phyloP scores from a whole-genome alignment of 108 stramenopile species.

The Stephanodiscus triporus region DNA sequence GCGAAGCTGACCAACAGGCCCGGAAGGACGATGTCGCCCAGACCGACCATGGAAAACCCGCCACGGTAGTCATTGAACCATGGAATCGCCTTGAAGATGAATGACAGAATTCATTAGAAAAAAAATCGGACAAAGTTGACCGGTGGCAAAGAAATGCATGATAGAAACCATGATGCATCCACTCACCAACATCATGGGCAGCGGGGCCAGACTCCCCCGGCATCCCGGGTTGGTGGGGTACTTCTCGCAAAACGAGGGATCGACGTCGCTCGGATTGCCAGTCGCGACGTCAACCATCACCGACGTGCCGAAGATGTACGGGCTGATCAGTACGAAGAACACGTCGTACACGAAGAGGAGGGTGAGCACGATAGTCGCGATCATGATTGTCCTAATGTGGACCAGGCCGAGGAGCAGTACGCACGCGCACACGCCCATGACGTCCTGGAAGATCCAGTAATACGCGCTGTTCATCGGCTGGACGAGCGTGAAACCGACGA shows the following conservation, averaged over 20 bases:
- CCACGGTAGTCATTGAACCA: slow-evolving; percentile 81
- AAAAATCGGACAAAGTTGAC: neutral
- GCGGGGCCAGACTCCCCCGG: slow-evolving; percentile 69
- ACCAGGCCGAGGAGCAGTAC: slow-evolving; percentile 79
- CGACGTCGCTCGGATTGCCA: slow-evolving; percentile 67
- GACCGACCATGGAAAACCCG: slow-evolving; percentile 84
- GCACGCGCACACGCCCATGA: slow-evolving; percentile 90
- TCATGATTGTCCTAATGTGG: slow-evolving; percentile 78
- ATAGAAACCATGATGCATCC: neutral
- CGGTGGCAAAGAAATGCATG: neutral
- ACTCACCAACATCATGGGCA: slow-evolving; percentile 83
- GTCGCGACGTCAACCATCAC: slow-evolving; percentile 90
- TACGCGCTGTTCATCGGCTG: slow-evolving; percentile 60
- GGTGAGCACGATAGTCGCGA: slow-evolving; percentile 78
- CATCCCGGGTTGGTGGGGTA: slow-evolving; percentile 82
- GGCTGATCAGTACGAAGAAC: slow-evolving; percentile 91
- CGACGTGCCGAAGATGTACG: slow-evolving; percentile 72
- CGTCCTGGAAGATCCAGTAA: slow-evolving; percentile 90
- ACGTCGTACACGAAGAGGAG: slow-evolving; percentile 91
- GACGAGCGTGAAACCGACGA: slow-evolving; percentile 56
- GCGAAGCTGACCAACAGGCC: slow-evolving; percentile 73
- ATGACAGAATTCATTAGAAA: too few species aligned
- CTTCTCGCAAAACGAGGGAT: slow-evolving; percentile 85
- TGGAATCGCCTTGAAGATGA: slow-evolving; percentile 8
- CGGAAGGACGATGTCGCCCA: slow-evolving; percentile 92